These are phyloP conservation scores for Hypomyces rosellus DNA, from an alignment of 2,329 filamentous ascomycete species.

Conservation along the genomic window DNA sequence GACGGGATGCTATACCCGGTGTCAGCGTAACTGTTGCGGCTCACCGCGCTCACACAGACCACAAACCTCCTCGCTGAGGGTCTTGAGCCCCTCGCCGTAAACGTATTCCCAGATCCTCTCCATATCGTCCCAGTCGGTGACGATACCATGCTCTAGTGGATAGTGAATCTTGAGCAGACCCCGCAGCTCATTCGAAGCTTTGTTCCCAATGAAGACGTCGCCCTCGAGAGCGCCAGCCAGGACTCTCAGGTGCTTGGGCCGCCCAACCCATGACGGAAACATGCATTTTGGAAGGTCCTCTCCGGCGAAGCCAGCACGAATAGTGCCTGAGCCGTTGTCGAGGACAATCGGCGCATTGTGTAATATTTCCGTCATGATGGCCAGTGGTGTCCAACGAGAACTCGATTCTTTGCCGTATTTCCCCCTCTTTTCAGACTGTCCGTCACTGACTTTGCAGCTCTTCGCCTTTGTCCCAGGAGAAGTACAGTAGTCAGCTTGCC, in stretches of 20 bases:
- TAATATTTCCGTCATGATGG: constrained; percentile 54
- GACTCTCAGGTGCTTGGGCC: constrained; percentile 90
- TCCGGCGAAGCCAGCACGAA: constrained; percentile 92
- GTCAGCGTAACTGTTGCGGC: constrained; percentile 3
- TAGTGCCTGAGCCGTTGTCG: constrained; percentile 97
- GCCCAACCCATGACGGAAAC: constrained; percentile 94
- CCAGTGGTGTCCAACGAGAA: not conserved
- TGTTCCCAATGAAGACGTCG: constrained; percentile 92
- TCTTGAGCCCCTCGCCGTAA: constrained; percentile 92
- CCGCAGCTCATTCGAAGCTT: constrained; percentile 78
- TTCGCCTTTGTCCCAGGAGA: constrained; percentile 2
- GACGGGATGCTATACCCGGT: constrained; percentile 72
- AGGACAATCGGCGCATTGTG: constrained; percentile 98
- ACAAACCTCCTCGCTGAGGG: constrained; percentile 84
- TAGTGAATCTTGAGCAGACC: constrained; percentile 94
- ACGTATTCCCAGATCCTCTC: constrained; percentile 99
- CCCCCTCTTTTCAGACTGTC: constrained; percentile 2
- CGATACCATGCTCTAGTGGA: constrained; percentile 93
- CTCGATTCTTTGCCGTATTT: constrained; percentile 1
- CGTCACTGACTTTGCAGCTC: not conserved
- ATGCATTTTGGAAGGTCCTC: constrained; percentile 94
- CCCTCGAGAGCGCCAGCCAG: constrained; percentile 95
- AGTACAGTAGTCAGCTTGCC: constrained; percentile 2
- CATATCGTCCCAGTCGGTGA: constrained; percentile 99
- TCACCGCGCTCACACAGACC: not conserved